These are phyloP conservation scores for Capsicum baccatum DNA, from an alignment of 257 asterid genomes.

Conservation along the genomic window DNA sequence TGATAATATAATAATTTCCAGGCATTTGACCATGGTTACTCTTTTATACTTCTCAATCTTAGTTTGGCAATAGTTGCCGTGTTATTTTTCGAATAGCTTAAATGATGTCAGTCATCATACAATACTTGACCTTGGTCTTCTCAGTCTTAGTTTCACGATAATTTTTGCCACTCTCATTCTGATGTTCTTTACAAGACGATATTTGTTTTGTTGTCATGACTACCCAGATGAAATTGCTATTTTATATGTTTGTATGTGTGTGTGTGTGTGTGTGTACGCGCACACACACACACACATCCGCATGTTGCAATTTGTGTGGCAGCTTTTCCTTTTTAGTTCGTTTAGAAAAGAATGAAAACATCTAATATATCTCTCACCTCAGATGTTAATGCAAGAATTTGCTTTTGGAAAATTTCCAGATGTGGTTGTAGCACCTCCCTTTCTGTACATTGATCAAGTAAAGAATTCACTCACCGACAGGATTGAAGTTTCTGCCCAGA, in stretches of 20 bases:
- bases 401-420: slow-evolving; percentile 52
- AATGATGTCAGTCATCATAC: background rate
- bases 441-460: slow-evolving; percentile 93
- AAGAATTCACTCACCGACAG: slow-evolving; percentile 70
- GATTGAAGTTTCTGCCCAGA: slow-evolving; percentile 88
- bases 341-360: background rate
- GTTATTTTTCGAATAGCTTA: slow-evolving; percentile 4
- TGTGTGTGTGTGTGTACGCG: background rate
- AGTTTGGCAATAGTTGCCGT: background rate
- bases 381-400: slow-evolving; percentile 17
- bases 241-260: background rate
- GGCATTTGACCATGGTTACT: slow-evolving; percentile 9
- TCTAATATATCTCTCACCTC: background rate
- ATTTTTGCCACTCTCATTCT: background rate
- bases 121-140: slow-evolving; percentile 6
- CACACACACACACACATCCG: too few species aligned
- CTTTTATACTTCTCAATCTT: background rate
- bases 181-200: background rate
- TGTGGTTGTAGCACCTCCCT: slow-evolving; percentile 98
- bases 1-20: slow-evolving; percentile 2
- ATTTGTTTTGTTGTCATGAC: background rate
- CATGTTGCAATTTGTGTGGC: background rate
- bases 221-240: background rate
- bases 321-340: background rate
- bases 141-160: background rate